Base-by-base conservation (phyloP, 192 early-diverging fungal species). In the Umbelopsis ramanniana region DNA sequence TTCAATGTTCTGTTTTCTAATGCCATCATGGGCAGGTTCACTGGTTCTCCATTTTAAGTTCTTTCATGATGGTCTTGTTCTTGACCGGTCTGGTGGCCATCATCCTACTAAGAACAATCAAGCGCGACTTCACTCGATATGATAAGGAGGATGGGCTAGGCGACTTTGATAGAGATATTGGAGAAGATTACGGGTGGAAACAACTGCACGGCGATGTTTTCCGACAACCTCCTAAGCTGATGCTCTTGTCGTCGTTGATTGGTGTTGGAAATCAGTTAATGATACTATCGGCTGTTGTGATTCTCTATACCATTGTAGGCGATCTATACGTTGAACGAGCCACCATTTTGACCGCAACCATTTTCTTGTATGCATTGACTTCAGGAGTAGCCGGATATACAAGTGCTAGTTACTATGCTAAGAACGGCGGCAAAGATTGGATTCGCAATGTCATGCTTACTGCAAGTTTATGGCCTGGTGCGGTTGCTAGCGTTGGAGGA, bases 161-260 rank as follows among this genome's bases (percentile, higher is more conserved):
- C 46, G 92, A 94, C 46, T 83, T 92, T 82, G 91, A 91, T 67
- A 82, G 87, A 29, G 90, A 93, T 72, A 74, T 93, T 17, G 90
- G 88, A 8, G 94, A 95, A 71, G 93, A 95, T 46, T 94, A 89
- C 83, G 94, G 94, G 5, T 95, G 94, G 94, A 95, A 94, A 75
- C 91, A 91, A 77, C 87, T 95, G 8, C 94, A 95, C 53, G 91
- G 91, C 17, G 94, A 95, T 75, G 93, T 95, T 10, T 95, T 95
- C 79, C 83, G 94, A 66, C 83, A 90, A 8, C 91, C 94, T 15
- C 71, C 83, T 21, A 84, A 81, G 23, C 78, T 90, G 22, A 85
- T 89, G 68, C 70, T 89, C 0, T 81, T 95, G 60, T 84, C 89
- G 5, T 89, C 91, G 11, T 82, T 91, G 21, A 70, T 93, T 40